Base-by-base conservation (phyloP, 106 monocot species). In the Apostasia ramifera region DNA sequence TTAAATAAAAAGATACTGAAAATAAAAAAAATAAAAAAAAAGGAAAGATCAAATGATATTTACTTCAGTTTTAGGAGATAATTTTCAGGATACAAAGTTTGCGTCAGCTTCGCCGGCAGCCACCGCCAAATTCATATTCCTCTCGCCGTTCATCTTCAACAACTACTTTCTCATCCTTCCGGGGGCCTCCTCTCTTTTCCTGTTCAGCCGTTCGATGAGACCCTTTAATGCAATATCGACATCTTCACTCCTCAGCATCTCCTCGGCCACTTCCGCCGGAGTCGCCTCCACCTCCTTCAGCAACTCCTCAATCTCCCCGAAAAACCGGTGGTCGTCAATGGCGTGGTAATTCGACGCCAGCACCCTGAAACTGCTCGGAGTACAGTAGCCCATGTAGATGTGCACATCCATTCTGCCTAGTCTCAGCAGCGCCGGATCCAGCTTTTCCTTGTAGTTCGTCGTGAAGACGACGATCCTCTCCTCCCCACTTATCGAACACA, bases 381-480 rank as follows among this genome's bases (percentile, higher is more conserved):
- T 45, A 26, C 70, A 71, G 65, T 66, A 71, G 8, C 47, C 14
- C 66, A 78, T 66, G 40, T 78, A 43, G 49, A 78, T 52, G 57
- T 78, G 71, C 66, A 71, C 40, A 11, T 78, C 77, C 77, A 78
- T 71, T 55, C 77, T 38, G 9, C 77, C 77, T 0, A 71, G 71
- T 9, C 77, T 46, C 5, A 78, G 59, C 66, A 78, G n/a, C 1
- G 77, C 77, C 6, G 77, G 71, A 6, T 78, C 71, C 3, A 78
- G 71, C 44, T 51, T 39, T 12, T 78, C 77, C 64, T 66, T 71
- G 50, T 71, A 47, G 66, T 78, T 78, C 1, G 77, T 78, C 2
- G 71, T 78, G 48, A 78, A 58, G 10, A 78, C 71, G 12, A 78
- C 66, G 47, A 78, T 71, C 71, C 66, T 55, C 51, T 71, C 77